These are phyloP conservation scores for Trichosanthes cucumerina DNA, from an alignment of 306 rosid genomes.

Conservation along the genomic window DNA sequence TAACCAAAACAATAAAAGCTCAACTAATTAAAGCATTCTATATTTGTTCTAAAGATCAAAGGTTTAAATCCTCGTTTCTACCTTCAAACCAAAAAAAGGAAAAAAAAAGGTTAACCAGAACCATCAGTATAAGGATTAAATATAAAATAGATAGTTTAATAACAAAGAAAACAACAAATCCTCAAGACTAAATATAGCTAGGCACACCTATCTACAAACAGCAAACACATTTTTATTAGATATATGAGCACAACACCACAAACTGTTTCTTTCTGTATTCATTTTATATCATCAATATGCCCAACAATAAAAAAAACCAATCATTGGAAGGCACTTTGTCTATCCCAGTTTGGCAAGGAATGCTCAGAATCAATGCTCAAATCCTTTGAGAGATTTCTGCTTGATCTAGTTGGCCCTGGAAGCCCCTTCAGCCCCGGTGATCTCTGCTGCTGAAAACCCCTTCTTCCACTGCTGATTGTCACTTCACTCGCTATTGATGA, in stretches of 20 bases:
- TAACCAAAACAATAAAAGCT: too few species aligned
- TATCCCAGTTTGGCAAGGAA: conserved; percentile 52
- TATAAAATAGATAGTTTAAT: neutral
- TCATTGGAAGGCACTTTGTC: conserved; percentile 37
- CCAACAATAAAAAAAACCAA: neutral
- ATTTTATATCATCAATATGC: neutral
- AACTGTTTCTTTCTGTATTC: neutral
- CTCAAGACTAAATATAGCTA: neutral
- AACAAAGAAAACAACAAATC: neutral
- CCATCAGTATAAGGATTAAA: neutral
- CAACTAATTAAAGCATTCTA: neutral
- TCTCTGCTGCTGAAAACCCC: conserved; percentile 39
- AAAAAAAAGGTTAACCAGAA: neutral
- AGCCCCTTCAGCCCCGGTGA: conserved; percentile 77
- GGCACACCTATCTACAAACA: neutral
- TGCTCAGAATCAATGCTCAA: conserved; percentile 58
- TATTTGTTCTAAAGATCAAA: too few species aligned
- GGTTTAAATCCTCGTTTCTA: neutral
- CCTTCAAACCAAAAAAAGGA: too few species aligned
- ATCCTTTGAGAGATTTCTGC: conserved; percentile 33
- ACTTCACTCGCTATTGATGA: conserved; percentile 50
- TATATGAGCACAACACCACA: conserved; percentile 3
- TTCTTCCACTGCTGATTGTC: conserved; percentile 16
- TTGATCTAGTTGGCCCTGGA: conserved; percentile 65
- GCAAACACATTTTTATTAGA: neutral